Conservation (phyloP, 768 basidiomycete genomes). For the Boletus reticulatus region DNA sequence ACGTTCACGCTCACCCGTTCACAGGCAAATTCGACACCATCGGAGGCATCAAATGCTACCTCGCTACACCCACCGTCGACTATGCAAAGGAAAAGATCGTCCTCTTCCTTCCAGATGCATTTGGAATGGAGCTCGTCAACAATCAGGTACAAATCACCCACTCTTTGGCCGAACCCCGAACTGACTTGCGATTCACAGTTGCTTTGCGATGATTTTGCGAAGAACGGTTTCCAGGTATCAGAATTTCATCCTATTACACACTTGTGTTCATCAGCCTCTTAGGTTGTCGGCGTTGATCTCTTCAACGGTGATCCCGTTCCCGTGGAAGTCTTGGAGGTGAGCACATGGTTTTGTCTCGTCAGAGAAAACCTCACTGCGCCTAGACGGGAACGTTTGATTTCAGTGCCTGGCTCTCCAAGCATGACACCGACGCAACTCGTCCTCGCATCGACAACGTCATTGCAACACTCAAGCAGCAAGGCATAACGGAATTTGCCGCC, state of each 20-base stretch:
- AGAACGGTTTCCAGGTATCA: not conserved
- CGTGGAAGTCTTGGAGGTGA: slow-evolving; percentile 12
- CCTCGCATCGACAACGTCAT: slow-evolving; percentile 51
- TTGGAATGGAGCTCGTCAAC: not conserved
- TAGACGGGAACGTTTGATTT: slow-evolving; percentile 35
- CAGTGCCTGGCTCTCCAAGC: slow-evolving; percentile 41
- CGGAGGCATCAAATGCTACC: not conserved
- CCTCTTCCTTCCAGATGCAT: not conserved
- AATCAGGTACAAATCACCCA: not conserved
- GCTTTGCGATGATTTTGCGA: not conserved
- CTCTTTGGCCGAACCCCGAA: not conserved
- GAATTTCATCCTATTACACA: not conserved
- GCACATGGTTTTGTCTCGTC: not conserved
- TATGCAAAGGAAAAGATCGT: not conserved
- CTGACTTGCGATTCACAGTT: not conserved
- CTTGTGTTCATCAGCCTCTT: not conserved
- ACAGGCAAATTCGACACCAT: not conserved
- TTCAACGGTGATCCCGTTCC: slow-evolving; percentile 36
- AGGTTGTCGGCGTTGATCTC: slow-evolving; percentile 24
- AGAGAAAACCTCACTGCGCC: not conserved
- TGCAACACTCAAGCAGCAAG: slow-evolving; percentile 52
- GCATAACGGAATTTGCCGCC: slow-evolving; percentile 52
- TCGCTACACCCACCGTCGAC: not conserved
- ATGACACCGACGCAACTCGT: slow-evolving; percentile 39
- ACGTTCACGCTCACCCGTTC: too few species aligned